phyloP scores from a whole-genome alignment of 106 monocot genomes.

The Allium cepa region DNA sequence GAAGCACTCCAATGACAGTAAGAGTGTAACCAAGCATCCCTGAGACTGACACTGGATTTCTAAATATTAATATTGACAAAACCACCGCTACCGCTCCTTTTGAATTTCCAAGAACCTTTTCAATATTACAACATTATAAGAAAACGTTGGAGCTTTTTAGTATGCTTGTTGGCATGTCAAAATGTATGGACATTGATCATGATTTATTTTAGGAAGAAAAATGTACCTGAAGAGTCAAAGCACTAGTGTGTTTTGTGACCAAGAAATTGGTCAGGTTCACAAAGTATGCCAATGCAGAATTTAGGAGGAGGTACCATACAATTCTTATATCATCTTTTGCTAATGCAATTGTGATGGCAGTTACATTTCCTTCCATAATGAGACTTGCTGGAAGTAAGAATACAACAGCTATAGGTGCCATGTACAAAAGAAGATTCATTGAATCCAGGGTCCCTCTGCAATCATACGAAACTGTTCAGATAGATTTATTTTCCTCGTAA shows the following conservation, averaged over 20 bases:
- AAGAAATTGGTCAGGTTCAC: constrained; percentile 92
- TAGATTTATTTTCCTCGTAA: no score
- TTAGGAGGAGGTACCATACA: constrained; percentile 81
- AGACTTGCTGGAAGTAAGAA: no score
- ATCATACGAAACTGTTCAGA: no score
- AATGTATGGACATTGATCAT: background rate
- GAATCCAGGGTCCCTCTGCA: no score
- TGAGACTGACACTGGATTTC: constrained; percentile 74
- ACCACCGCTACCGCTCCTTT: constrained; percentile 94
- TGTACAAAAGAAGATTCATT: constrained; percentile 15
- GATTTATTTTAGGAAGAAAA: background rate
- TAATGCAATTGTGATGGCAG: no score
- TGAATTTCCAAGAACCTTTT: constrained; percentile 90
- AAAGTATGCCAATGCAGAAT: constrained; percentile 79
- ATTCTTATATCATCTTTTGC: constrained; percentile 39
- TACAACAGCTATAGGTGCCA: no score
- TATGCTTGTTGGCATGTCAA: no score
- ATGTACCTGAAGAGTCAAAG: constrained; percentile 85
- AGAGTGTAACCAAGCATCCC: constrained; percentile 87
- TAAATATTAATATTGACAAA: constrained; percentile 78
- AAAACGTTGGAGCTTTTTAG: no score
- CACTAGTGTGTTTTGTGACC: constrained; percentile 93
- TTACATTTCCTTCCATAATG: no score
- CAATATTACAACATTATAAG: background rate
- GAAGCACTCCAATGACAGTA: constrained; percentile 76